phyloP scores from a whole-genome alignment of 148 eudicot genomes.

The Vaccinium macrocarpon region DNA sequence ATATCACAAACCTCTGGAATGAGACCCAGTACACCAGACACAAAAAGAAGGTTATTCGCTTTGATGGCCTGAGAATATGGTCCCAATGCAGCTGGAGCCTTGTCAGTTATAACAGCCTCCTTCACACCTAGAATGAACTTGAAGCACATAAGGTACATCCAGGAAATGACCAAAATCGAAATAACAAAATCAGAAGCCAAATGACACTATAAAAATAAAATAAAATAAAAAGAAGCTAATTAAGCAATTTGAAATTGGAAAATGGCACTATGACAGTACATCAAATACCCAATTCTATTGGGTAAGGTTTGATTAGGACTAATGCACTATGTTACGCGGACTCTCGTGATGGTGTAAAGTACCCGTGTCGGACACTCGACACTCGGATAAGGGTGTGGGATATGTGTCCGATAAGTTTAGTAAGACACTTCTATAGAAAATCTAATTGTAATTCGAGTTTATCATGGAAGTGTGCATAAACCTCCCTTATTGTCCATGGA shows the following conservation, averaged over 20 bases:
- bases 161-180: background rate
- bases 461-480: too few relatives aligned
- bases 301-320: background rate
- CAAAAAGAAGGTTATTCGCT: conserved; percentile 73
- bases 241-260: background rate
- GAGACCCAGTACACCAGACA: conserved; percentile 95
- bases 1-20: conserved; percentile 71
- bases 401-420: too few relatives aligned
- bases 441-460: too few relatives aligned
- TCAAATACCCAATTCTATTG: background rate
- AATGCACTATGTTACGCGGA: too few relatives aligned
- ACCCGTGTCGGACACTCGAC: too few relatives aligned
- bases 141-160: conserved; percentile 8
- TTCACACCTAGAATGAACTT: conserved; percentile 46
- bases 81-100: conserved; percentile 98
- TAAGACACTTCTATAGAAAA: too few relatives aligned
- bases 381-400: too few relatives aligned
- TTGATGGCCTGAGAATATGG: conserved; percentile 98
- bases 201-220: background rate
- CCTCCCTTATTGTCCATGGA: too few relatives aligned
- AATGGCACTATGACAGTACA: background rate
- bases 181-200: background rate
- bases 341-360: too few relatives aligned
- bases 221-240: too few relatives aligned
- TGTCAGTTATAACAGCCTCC: conserved; percentile 83